Evolutionary conservation across 371 early-diverging fungal genomes (phyloP).

Genomic region (Mucor saturninus): DNA sequence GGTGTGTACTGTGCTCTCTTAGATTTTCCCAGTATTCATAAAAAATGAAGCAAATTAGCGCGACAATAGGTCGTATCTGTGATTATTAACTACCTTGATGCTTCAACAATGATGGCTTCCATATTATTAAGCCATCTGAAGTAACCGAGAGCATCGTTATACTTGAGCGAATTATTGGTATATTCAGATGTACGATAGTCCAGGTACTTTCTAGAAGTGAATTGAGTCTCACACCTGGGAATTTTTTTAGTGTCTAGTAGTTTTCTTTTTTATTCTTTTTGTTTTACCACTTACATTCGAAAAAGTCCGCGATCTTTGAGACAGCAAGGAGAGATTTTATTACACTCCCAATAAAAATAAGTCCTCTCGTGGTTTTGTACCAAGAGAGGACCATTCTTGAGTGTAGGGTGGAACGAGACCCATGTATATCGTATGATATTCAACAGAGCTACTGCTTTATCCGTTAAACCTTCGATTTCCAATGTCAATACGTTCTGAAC

Average conservation of each 20-base stretch:
- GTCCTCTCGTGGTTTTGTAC: too few species aligned
- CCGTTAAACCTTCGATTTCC: too few species aligned
- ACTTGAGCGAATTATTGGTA: not conserved
- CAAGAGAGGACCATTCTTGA: too few species aligned
- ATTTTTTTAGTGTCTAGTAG: not conserved
- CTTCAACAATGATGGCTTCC: slow-evolving; percentile 25
- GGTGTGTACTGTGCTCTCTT: slow-evolving; percentile 10
- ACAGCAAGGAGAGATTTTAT: too few species aligned
- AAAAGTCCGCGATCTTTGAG: too few species aligned
- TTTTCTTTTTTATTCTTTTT: too few species aligned
- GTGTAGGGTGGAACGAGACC: too few species aligned
- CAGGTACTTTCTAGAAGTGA: not conserved
- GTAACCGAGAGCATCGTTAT: not conserved
- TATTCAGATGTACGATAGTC: not conserved
- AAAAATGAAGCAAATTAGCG: slow-evolving; percentile 1
- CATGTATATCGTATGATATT: too few species aligned
- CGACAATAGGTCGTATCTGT: not conserved
- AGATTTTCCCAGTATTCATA: slow-evolving; percentile 13
- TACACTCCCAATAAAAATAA: too few species aligned
- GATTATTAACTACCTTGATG: slow-evolving; percentile 16
- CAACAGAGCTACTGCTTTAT: too few species aligned
- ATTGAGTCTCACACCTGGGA: slow-evolving; percentile 20
- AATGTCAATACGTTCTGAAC: too few species aligned
- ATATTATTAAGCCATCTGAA: slow-evolving; percentile 1
- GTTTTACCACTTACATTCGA: too few species aligned